phyloP scores from a whole-genome alignment of 768 basidiomycete genomes.

The Termitomyces sp. region DNA sequence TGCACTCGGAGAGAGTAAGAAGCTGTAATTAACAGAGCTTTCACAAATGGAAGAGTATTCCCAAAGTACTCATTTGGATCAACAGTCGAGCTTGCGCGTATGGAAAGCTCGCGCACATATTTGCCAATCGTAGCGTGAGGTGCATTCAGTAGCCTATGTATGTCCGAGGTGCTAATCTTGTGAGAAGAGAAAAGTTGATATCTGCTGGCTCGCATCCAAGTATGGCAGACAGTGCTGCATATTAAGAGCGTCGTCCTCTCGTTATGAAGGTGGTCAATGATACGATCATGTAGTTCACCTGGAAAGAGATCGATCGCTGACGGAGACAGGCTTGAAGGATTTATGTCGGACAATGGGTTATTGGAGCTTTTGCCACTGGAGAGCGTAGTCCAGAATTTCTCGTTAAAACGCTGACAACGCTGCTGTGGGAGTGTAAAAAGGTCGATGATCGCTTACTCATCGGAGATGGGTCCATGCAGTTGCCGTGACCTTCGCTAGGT shows the following conservation, averaged over 20 bases:
- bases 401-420: background rate
- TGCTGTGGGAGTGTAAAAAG: background rate
- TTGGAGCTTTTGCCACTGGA: background rate
- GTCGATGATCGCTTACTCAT: background rate
- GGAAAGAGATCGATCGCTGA: constrained; percentile 1
- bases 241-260: background rate
- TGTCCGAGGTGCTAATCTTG: background rate
- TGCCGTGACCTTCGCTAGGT: background rate
- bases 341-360: background rate
- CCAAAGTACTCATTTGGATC: background rate
- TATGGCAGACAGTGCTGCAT: constrained; percentile 4
- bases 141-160: background rate
- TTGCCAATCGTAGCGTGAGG: background rate
- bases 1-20: background rate
- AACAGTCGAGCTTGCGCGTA: background rate
- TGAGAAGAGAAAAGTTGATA: constrained; percentile 7
- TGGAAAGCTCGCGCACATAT: background rate
- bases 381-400: background rate
- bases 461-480: no score
- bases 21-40: constrained; percentile 1
- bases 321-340: background rate
- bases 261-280: background rate
- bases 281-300: constrained; percentile 1
- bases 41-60: background rate
- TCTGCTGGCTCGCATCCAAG: constrained; percentile 9